Evolutionary conservation across 805 yeast species (phyloP).

Genomic region (Lipomyces chichibuensis): DNA sequence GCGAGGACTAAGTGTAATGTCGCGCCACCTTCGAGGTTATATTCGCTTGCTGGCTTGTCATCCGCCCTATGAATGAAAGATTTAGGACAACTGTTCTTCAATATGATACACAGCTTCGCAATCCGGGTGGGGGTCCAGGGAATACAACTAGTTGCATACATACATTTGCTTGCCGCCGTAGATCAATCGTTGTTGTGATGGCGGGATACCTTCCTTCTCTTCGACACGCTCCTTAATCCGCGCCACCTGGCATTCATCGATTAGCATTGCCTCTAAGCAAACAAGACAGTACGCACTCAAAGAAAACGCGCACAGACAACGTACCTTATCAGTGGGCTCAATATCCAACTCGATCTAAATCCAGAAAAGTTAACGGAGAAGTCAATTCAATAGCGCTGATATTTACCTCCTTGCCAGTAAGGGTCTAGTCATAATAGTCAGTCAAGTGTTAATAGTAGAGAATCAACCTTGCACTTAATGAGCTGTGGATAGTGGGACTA

Average conservation of each 20-base stretch:
- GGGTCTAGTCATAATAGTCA: constrained; percentile 51
- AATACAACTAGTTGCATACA: constrained; percentile 42
- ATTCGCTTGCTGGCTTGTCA: constrained; percentile 67
- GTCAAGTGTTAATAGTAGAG: background rate
- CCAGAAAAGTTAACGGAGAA: background rate
- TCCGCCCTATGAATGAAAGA: constrained; percentile 56
- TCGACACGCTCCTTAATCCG: constrained; percentile 89
- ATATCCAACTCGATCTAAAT: constrained; percentile 67
- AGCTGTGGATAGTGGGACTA: background rate
- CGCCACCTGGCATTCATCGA: constrained; percentile 47
- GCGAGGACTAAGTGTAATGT: constrained; percentile 89
- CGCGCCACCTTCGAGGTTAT: constrained; percentile 82
- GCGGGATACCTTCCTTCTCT: constrained; percentile 96
- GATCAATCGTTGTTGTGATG: constrained; percentile 89
- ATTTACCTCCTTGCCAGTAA: constrained; percentile 76
- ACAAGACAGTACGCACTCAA: background rate
- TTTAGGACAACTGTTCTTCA: no score
- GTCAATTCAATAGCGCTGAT: background rate
- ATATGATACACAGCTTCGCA: background rate
- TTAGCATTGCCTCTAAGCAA: constrained; percentile 16
- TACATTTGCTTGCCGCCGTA: constrained; percentile 88
- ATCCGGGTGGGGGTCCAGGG: background rate
- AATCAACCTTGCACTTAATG: background rate
- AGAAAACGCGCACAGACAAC: constrained; percentile 28
- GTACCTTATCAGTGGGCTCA: constrained; percentile 65